These are phyloP conservation scores for Elongisporangium prolatum DNA, from an alignment of 352 stramenopile species.

Conservation along the genomic window DNA sequence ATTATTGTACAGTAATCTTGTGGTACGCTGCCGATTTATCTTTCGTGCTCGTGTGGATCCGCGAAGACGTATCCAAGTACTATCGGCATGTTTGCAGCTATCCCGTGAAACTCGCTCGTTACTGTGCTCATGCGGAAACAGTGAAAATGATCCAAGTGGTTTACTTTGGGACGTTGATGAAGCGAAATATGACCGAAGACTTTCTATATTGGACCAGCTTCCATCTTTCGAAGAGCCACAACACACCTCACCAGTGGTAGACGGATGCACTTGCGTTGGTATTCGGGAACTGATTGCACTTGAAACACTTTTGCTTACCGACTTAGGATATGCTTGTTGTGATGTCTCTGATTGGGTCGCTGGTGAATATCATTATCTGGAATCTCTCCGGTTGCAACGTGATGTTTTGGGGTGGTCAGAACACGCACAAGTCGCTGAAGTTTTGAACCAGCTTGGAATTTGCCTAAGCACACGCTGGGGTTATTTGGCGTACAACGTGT, in stretches of 20 bases:
- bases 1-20: slow-evolving; percentile 74
- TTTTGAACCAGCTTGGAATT: slow-evolving; percentile 78
- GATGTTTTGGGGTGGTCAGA: slow-evolving; percentile 74
- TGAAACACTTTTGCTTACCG: slow-evolving; percentile 67
- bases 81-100: slow-evolving; percentile 68
- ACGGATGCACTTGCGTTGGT: slow-evolving; percentile 56
- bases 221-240: slow-evolving; percentile 60
- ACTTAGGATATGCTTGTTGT: slow-evolving; percentile 73
- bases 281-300: slow-evolving; percentile 72
- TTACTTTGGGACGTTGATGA: slow-evolving; percentile 75
- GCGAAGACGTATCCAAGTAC: slow-evolving; percentile 56
- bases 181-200: slow-evolving; percentile 62
- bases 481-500: slow-evolving; percentile 67
- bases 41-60: slow-evolving; percentile 74
- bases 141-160: slow-evolving; percentile 62
- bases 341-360: slow-evolving; percentile 77
- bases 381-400: slow-evolving; percentile 69
- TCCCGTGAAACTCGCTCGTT: slow-evolving; percentile 62
- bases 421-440: slow-evolving; percentile 73
- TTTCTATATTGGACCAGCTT: slow-evolving; percentile 52
- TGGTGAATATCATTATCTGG: slow-evolving; percentile 71
- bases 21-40: slow-evolving; percentile 77
- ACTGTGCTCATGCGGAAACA: slow-evolving; percentile 62
- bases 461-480: slow-evolving; percentile 71
- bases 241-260: slow-evolving; percentile 12